Evolutionary conservation across 2,329 filamentous ascomycete genomes (phyloP).

Genomic region (Didymosphaeria variabile): DNA sequence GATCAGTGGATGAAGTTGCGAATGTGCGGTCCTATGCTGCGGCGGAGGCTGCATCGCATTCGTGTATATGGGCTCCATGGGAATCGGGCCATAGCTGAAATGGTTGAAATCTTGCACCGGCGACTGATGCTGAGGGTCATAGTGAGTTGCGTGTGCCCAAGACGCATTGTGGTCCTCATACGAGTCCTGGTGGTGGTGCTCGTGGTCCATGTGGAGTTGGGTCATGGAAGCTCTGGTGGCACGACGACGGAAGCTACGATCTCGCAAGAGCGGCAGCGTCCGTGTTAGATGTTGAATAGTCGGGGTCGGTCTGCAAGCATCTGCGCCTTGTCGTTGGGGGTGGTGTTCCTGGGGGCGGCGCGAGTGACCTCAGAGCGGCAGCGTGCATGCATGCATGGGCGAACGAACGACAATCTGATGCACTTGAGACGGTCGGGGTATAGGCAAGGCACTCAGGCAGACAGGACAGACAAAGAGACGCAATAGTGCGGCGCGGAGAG

Average conservation of each 20-base stretch:
- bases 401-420: conserved; percentile 32
- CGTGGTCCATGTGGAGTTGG: conserved; percentile 54
- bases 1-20: conserved; percentile 53
- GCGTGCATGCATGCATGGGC: conserved; percentile 52
- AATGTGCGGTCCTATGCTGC: conserved; percentile 48
- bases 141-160: conserved; percentile 45
- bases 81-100: conserved; percentile 50
- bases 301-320: conserved; percentile 40
- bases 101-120: conserved; percentile 52
- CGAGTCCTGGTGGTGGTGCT: conserved; percentile 43
- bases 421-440: conserved; percentile 5
- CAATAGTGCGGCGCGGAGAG: conserved; percentile 28
- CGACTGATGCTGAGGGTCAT: conserved; percentile 49
- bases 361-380: conserved; percentile 43
- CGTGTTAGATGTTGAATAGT: conserved; percentile 39
- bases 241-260: conserved; percentile 28
- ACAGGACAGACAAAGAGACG: conserved; percentile 24
- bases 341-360: conserved; percentile 41
- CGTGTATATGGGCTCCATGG: conserved; percentile 52
- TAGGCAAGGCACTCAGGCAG: conserved; percentile 27
- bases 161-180: conserved; percentile 45
- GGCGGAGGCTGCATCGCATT: conserved; percentile 49
- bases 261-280: conserved; percentile 39
- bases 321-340: conserved; percentile 35
- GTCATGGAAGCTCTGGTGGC: conserved; percentile 44